phyloP scores from a whole-genome alignment of 2,329 filamentous ascomycete species.

The Colletotrichum lindemuthianum region DNA sequence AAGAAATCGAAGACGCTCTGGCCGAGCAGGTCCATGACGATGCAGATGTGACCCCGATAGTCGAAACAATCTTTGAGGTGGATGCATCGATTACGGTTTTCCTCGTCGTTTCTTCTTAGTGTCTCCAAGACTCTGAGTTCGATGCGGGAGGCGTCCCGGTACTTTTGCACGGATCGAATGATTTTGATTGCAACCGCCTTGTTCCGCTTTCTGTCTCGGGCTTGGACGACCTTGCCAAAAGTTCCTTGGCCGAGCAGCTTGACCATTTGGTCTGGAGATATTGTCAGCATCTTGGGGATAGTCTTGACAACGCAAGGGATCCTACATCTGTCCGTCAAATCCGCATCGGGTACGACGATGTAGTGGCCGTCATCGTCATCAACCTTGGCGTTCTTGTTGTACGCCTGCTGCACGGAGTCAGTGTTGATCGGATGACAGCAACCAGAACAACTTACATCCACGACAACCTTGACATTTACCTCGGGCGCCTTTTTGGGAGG shows the following conservation, averaged over 20 bases:
- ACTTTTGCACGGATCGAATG: conserved; percentile 97
- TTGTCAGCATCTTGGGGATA: conserved; percentile 39
- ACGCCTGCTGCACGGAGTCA: conserved; percentile 46
- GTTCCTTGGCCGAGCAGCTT: conserved; percentile 95
- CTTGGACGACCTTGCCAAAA: conserved; percentile 97
- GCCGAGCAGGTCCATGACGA: conserved; percentile 79
- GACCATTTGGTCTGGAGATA: conserved; percentile 78
- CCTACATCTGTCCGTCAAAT: conserved; percentile 90
- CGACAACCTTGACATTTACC: conserved; percentile 70
- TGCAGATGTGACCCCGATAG: conserved; percentile 95
- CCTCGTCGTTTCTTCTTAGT: conserved; percentile 87
- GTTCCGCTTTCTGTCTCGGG: conserved; percentile 80
- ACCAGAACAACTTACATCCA: conserved; percentile 64
- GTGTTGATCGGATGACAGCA: neutral
- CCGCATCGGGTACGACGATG: conserved; percentile 87
- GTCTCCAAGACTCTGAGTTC: conserved; percentile 94
- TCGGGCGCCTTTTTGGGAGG: conserved; percentile 91
- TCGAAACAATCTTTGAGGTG: conserved; percentile 97
- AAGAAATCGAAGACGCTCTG: conserved; percentile 99
- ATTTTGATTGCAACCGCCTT: conserved; percentile 95
- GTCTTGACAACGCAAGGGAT: conserved; percentile 39
- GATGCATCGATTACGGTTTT: conserved; percentile 96
- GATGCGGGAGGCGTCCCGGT: conserved; percentile 94
- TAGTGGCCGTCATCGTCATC: conserved; percentile 99
- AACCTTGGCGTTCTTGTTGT: conserved; percentile 74